Evolutionary conservation across 139 green algal genomes (phyloP).

Genomic region (Edaphochlamys debaryana): DNA sequence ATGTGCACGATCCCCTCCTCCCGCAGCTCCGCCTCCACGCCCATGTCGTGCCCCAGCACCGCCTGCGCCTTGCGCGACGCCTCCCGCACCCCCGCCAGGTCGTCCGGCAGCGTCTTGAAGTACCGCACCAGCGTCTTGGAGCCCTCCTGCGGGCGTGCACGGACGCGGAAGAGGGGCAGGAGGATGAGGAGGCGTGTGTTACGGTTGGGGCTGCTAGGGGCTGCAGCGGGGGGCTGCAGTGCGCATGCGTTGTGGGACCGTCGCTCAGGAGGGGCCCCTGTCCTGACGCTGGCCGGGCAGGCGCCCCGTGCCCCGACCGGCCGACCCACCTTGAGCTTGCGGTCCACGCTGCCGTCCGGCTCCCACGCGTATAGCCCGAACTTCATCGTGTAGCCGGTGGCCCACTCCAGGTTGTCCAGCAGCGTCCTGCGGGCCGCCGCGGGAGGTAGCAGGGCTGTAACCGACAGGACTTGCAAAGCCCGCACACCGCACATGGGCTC

Average conservation of each 20-base stretch:
- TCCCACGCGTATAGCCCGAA: slow-evolving; percentile 80
- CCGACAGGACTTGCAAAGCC: no score
- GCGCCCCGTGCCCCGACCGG: no score
- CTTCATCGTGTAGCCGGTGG: slow-evolving; percentile 71
- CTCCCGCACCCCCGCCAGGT: slow-evolving; percentile 13
- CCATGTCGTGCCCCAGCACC: slow-evolving; percentile 37
- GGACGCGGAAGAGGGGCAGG: background rate
- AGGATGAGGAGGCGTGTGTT: background rate
- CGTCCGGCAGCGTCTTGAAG: slow-evolving; percentile 54
- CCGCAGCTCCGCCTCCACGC: slow-evolving; percentile 47
- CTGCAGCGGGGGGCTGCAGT: no score
- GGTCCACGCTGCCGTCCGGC: slow-evolving; percentile 59
- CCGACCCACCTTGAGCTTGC: slow-evolving; percentile 36
- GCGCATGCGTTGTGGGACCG: no score
- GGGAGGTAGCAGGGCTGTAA: no score
- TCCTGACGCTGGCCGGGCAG: no score
- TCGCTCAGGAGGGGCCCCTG: no score
- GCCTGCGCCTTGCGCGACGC: slow-evolving; percentile 5
- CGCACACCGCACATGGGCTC: no score
- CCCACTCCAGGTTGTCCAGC: slow-evolving; percentile 78
- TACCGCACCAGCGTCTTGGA: slow-evolving; percentile 44
- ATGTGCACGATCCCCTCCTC: slow-evolving; percentile 23
- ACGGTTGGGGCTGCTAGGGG: no score
- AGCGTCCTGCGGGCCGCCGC: slow-evolving; percentile 41
- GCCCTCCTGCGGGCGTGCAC: slow-evolving; percentile 35